A percentile compares a stretch with the other conserved stretches of the same genome.
These are phyloP conservation scores for Chloranthus sessilifolius DNA, from an alignment of 164 flowering plant genomes.

Conservation along the genomic window DNA sequence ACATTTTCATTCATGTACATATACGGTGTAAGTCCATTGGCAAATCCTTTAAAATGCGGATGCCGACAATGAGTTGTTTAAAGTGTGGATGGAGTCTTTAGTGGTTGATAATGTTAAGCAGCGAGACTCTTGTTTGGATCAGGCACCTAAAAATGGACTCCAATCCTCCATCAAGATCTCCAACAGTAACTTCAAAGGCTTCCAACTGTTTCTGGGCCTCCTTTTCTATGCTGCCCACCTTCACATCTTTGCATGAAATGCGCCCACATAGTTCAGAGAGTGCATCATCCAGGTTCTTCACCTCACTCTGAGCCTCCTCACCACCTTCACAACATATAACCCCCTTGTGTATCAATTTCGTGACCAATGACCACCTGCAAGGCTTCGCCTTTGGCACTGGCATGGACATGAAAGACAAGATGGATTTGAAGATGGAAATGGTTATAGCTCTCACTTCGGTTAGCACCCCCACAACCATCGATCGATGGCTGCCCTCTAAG, in stretches of 20 bases:
- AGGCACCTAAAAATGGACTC: constrained; percentile 43
- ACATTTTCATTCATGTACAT: not conserved
- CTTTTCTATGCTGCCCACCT: constrained; percentile 25
- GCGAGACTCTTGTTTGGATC: constrained; percentile 53
- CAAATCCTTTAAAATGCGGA: constrained; percentile 14
- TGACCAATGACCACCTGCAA: constrained; percentile 30
- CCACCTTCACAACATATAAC: constrained; percentile 12
- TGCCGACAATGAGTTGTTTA: constrained; percentile 1
- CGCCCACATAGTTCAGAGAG: constrained; percentile 11
- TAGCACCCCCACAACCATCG: constrained; percentile 21
- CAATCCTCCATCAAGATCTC: constrained; percentile 39
- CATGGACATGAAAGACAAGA: constrained; percentile 24
- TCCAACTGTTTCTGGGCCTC: constrained; percentile 35
- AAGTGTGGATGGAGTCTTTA: constrained; percentile 6
- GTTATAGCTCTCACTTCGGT: constrained; percentile 27
- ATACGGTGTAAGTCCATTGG: not conserved
- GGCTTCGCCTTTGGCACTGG: constrained; percentile 18
- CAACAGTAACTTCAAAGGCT: constrained; percentile 38
- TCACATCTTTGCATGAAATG: too few species aligned
- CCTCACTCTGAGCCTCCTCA: constrained; percentile 20
- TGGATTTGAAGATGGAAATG: constrained; percentile 27
- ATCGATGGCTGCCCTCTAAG: too few species aligned
- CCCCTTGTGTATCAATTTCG: constrained; percentile 28
- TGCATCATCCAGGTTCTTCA: constrained; percentile 30
- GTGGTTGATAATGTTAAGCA: constrained; percentile 45